Conservation (phyloP, 179 eudicot species). For the Pouteria campechiana region DNA sequence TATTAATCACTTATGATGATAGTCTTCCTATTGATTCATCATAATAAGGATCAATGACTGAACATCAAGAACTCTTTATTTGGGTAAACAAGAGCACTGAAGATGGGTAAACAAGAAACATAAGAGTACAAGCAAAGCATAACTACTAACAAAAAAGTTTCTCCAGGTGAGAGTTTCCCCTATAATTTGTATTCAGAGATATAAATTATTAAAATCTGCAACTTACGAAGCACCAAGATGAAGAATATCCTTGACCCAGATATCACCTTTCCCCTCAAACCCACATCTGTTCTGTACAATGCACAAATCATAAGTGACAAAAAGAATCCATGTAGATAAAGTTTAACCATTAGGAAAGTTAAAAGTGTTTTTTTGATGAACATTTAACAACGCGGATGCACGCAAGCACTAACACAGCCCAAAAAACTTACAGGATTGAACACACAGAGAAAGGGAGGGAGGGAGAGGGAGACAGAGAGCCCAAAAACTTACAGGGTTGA, state of each 20-base stretch:
- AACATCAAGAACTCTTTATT: too few species aligned
- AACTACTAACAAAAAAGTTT: neutral
- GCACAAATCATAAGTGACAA: conserved; percentile 1
- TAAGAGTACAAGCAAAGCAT: neutral
- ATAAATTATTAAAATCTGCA: too few species aligned
- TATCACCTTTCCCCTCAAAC: conserved; percentile 89
- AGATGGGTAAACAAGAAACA: neutral
- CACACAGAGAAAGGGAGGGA: too few species aligned
- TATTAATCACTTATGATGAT: too few species aligned
- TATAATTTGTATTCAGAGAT: too few species aligned
- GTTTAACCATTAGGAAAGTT: neutral
- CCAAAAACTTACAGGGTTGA: conserved; percentile 63
- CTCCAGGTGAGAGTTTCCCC: too few species aligned
- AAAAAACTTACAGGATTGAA: too few species aligned
- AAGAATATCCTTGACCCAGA: conserved; percentile 86
- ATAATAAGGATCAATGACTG: neutral
- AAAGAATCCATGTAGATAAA: neutral
- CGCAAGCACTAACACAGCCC: too few species aligned
- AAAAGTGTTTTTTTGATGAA: too few species aligned
- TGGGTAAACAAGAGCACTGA: neutral
- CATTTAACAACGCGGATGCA: too few species aligned
- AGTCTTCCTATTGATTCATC: too few species aligned
- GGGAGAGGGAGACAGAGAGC: too few species aligned
- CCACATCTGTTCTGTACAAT: conserved; percentile 88
- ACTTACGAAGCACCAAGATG: conserved; percentile 98